Conservation (phyloP, 2,329 filamentous ascomycete genomes). For the Fusarium floridanum region DNA sequence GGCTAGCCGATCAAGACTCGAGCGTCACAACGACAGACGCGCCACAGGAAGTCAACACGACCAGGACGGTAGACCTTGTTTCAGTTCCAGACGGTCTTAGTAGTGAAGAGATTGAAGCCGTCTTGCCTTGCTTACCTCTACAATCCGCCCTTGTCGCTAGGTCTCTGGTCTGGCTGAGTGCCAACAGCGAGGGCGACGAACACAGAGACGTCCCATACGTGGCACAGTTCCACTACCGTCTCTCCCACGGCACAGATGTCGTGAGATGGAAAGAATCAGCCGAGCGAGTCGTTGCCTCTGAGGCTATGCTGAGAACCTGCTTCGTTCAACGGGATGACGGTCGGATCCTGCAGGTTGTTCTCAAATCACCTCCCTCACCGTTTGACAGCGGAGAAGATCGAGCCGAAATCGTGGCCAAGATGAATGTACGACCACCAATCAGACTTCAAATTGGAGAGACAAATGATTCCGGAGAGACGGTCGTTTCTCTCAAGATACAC, state of each 20-base stretch:
- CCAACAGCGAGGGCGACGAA: background rate
- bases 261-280: background rate
- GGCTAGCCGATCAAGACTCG: background rate
- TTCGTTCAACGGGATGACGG: constrained; percentile 32
- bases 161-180: constrained; percentile 9
- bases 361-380: background rate
- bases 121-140: constrained; percentile 25
- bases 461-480: accelerated
- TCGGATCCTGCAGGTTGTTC: constrained; percentile 17
- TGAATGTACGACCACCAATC: constrained; percentile 14
- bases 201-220: constrained; percentile 21
- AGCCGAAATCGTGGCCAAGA: background rate
- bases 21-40: too few species aligned
- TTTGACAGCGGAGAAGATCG: background rate
- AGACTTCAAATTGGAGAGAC: background rate
- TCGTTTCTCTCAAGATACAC: constrained; percentile 16
- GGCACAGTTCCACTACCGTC: constrained; percentile 22
- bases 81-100: background rate
- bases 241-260: constrained; percentile 2
- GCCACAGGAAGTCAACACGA: background rate
- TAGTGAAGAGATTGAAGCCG: background rate
- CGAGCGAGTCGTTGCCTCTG: constrained; percentile 5
- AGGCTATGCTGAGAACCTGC: constrained; percentile 22
- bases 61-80: background rate
- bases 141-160: constrained; percentile 26